Conservation (phyloP, 768 basidiomycete species). For the Serendipita sp. region DNA sequence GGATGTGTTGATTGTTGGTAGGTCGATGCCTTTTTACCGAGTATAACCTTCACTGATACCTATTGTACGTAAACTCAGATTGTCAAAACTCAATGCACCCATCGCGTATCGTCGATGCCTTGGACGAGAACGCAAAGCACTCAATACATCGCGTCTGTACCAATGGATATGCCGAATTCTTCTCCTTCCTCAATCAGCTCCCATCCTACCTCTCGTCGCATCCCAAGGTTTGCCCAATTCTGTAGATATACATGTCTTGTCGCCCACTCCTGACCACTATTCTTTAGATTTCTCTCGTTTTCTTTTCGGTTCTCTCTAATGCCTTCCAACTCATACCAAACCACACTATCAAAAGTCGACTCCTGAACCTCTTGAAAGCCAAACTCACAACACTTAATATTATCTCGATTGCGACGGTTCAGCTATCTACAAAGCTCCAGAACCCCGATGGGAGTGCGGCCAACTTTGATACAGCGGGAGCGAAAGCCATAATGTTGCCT, state of each 20-base stretch:
- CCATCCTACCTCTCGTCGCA: constrained; percentile 28
- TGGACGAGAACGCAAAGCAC: constrained; percentile 13
- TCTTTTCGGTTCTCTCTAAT: constrained; percentile 51
- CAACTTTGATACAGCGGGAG: constrained; percentile 47
- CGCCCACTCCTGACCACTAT: neutral
- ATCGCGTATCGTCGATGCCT: constrained; percentile 17
- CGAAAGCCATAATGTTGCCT: constrained; percentile 48
- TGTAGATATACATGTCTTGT: constrained; percentile 24
- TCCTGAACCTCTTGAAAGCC: constrained; percentile 39
- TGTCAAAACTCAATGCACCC: constrained; percentile 35
- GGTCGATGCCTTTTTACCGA: constrained; percentile 10
- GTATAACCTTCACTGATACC: neutral
- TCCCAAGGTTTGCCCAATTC: constrained; percentile 15
- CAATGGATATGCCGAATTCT: constrained; percentile 27
- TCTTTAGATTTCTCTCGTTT: constrained; percentile 39
- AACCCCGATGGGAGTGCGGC: constrained; percentile 48
- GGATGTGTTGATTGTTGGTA: constrained; percentile 53
- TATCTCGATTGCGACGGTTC: constrained; percentile 44
- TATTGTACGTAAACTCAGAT: constrained; percentile 18
- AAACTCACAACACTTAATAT: constrained; percentile 34
- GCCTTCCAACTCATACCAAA: constrained; percentile 39
- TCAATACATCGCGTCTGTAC: neutral
- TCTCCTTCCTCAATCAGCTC: constrained; percentile 43
- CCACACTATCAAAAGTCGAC: constrained; percentile 23
- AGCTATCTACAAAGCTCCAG: constrained; percentile 53